A percentile compares a stretch with the other conserved stretches of the same genome.
Evolutionary conservation across 192 early-diverging fungal genomes (phyloP).

Genomic region (Piromyces finnis): DNA sequence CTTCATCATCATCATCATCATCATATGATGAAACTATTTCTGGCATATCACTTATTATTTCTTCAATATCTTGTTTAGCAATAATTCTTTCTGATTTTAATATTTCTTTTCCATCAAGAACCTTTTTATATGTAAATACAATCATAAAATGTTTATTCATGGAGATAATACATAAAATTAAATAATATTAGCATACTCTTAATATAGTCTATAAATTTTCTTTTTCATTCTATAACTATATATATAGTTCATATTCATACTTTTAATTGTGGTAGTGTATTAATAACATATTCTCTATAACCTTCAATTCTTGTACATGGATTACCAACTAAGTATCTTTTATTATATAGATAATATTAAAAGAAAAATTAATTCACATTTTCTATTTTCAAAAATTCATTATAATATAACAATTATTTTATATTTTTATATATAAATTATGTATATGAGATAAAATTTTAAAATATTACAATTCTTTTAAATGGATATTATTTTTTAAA

Average conservation of each 20-base stretch:
- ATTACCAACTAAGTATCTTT: slow-evolving; percentile 30
- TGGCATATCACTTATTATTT: neutral
- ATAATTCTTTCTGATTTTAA: slow-evolving; percentile 31
- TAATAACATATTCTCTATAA: slow-evolving; percentile 29
- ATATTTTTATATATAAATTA: too few relatives aligned
- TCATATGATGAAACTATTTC: neutral
- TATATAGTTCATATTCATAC: slow-evolving; percentile 8
- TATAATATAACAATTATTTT: too few relatives aligned
- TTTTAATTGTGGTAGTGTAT: slow-evolving; percentile 28
- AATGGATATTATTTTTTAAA: slow-evolving; percentile 12
- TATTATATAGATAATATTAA: neutral
- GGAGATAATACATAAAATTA: too few relatives aligned
- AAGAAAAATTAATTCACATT: too few relatives aligned
- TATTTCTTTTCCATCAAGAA: slow-evolving; percentile 27
- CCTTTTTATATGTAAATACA: slow-evolving; percentile 1
- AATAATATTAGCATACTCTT: too few relatives aligned
- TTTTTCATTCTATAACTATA: too few relatives aligned
- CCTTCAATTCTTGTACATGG: slow-evolving; percentile 24
- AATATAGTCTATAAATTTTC: too few relatives aligned
- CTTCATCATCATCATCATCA: neutral
- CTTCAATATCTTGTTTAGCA: slow-evolving; percentile 14
- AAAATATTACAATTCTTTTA: slow-evolving; percentile 22
- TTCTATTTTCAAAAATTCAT: too few relatives aligned
- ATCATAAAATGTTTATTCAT: too few relatives aligned
- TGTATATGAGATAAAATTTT: too few relatives aligned